Base-by-base conservation (phyloP, 805 yeast species). In the Barnettozyma sucrosica region DNA sequence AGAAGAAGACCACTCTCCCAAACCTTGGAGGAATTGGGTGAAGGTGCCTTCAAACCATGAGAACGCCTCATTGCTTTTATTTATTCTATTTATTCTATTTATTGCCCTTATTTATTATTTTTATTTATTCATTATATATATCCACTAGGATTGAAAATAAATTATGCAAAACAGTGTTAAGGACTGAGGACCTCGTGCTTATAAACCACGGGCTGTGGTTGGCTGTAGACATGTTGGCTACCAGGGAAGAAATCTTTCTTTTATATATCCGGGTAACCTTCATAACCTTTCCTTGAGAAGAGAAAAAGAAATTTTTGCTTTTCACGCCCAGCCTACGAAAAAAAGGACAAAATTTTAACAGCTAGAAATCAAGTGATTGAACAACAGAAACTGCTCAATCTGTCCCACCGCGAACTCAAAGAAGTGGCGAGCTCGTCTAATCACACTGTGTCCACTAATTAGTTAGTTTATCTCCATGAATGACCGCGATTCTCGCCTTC, bases 1-100 rank as follows among this genome's bases (percentile, higher is more conserved):
- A 78, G 81, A 70, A 82, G 96, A 72, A 78, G 86, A 60, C 95
- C 95, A 16, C 68, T 87, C 55, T 80, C 89, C 19, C 89, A 85
- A 67, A 85, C 95, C 9, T 77, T 84, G 24, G 83, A 79, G 51
- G 82, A 81, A 59, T 72, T 87, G 55, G 96, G 96, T 7, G 59
- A 58, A 23, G 61, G 59, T 24, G 60, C 55, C 2, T 54, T 56
- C 48, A 56, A 56, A 46, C 59, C 58, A 32, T 58, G 20, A 33
- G 40, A 41, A 41, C 38, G 24, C 23, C 28, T 36, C 38, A 39
- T 26, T 39, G 45, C 47, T 44, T 21, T 37, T 41, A 24, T 39
- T 41, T 36, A 23, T 19, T 50, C 49, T 47, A 47, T 50, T 40
- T 44, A 42, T 36, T 42, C n/a, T 34, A 26, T 42, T 44, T 20